Evolutionary conservation across 176 grass and related monocot species (phyloP).

Genomic region (Oryza punctata): DNA sequence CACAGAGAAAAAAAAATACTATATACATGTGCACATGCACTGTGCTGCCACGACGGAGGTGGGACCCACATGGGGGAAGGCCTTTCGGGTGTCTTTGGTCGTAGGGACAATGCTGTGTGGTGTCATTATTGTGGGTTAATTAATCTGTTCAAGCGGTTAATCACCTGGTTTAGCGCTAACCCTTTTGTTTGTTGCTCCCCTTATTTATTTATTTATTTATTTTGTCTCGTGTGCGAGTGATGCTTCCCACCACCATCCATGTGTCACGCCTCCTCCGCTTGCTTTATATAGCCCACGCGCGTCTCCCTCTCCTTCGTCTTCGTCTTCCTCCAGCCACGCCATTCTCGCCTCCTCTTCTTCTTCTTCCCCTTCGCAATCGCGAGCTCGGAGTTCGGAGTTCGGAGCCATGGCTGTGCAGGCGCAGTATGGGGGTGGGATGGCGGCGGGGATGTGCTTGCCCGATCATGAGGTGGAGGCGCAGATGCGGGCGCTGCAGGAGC

Average conservation of each 20-base stretch:
- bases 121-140: background rate
- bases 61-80: background rate
- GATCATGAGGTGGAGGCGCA: background rate
- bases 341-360: background rate
- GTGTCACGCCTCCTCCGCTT: background rate
- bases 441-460: background rate
- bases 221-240: background rate
- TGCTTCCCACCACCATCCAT: background rate
- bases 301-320: background rate
- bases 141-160: background rate
- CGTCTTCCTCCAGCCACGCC: background rate
- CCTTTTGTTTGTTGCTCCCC: too few species aligned
- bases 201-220: background rate
- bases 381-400: background rate
- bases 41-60: background rate
- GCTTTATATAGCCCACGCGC: background rate
- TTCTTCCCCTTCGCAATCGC: background rate
- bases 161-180: background rate
- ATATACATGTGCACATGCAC: background rate
- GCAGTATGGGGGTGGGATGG: conserved; percentile 33
- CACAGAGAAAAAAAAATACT: background rate
- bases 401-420: conserved; percentile 63
- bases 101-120: too few species aligned
- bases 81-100: background rate
- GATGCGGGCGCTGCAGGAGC: background rate